Conservation (phyloP, 2,329 filamentous ascomycete genomes). For the Aspergillus melleus region DNA sequence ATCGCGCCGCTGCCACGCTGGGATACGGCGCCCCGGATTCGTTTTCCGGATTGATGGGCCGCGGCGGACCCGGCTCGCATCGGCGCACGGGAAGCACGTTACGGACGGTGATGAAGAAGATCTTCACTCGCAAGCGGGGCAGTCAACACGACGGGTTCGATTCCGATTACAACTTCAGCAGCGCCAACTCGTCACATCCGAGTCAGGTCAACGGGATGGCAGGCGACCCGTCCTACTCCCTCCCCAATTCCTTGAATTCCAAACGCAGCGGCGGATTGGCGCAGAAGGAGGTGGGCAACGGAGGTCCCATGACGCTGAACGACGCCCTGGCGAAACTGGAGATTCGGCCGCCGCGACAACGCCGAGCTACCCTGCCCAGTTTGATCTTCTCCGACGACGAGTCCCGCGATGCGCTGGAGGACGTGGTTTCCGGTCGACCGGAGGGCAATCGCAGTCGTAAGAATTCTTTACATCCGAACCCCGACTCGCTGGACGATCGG, state of each 20-base stretch:
- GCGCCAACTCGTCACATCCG: slow-evolving; percentile 9
- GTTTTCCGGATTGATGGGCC: slow-evolving; percentile 23
- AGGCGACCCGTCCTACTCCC: slow-evolving; percentile 22
- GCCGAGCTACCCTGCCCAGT: slow-evolving; percentile 48
- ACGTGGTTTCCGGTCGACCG: slow-evolving; percentile 20
- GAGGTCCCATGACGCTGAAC: slow-evolving; percentile 19
- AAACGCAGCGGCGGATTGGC: slow-evolving; percentile 24
- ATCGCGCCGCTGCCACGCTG: slow-evolving; percentile 14
- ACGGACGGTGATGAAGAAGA: slow-evolving; percentile 47
- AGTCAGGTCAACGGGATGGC: slow-evolving; percentile 1
- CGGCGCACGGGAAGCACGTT: slow-evolving; percentile 43
- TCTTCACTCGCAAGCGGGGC: slow-evolving; percentile 42
- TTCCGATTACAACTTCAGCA: slow-evolving; percentile 23
- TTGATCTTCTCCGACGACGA: slow-evolving; percentile 45
- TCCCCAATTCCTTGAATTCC: slow-evolving; percentile 27
- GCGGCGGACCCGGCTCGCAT: slow-evolving; percentile 27
- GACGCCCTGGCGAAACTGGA: slow-evolving; percentile 23
- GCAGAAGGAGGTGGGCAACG: slow-evolving; percentile 13
- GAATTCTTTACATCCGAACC: slow-evolving; percentile 12
- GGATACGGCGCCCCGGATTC: slow-evolving; percentile 24
- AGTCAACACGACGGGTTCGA: slow-evolving; percentile 34
- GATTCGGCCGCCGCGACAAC: slow-evolving; percentile 25
- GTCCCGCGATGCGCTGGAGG: slow-evolving; percentile 30
- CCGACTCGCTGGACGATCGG: slow-evolving; percentile 18
- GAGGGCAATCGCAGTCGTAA: slow-evolving; percentile 9